Percentiles rank a stretch among this genome's conserved stretches.
Conservation (phyloP, 2,329 filamentous ascomycete species). For the Ophiostoma triangulosporum region DNA sequence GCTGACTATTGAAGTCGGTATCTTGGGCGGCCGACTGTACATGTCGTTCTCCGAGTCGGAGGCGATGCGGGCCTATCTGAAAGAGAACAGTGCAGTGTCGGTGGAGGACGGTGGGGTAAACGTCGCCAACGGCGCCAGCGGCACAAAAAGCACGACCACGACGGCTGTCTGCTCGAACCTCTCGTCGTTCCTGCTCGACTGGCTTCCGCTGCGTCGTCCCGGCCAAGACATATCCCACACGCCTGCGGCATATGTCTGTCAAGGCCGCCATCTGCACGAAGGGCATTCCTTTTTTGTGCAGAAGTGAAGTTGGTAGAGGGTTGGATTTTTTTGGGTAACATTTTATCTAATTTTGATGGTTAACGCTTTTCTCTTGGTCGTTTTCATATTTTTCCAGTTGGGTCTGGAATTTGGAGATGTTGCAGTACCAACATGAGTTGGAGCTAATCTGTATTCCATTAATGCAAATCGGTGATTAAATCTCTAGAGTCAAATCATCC, state of each 20-base stretch:
- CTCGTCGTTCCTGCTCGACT: constrained; percentile 39
- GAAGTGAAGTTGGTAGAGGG: too few species aligned
- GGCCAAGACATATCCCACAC: constrained; percentile 44
- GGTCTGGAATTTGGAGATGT: too few species aligned
- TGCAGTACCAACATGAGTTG: too few species aligned
- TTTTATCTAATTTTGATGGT: too few species aligned
- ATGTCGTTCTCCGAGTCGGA: constrained; percentile 36
- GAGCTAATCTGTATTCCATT: too few species aligned
- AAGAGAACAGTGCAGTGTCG: constrained; percentile 7
- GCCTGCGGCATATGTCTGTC: constrained; percentile 43
- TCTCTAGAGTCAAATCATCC: too few species aligned
- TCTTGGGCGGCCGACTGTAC: constrained; percentile 48
- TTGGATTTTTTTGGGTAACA: background rate
- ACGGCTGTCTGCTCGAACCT: constrained; percentile 21
- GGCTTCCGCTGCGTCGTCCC: constrained; percentile 39
- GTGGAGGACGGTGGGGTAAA: background rate
- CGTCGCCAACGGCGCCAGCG: too few species aligned
- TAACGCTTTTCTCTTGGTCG: too few species aligned
- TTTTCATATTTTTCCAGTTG: too few species aligned
- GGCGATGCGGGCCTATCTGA: constrained; percentile 21
- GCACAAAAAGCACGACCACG: background rate
- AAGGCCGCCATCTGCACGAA: constrained; percentile 32
- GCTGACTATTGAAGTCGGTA: constrained; percentile 44
- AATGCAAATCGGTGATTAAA: too few species aligned
- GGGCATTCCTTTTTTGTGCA: constrained; percentile 38